phyloP scores from a whole-genome alignment of 352 stramenopile genomes.

The Globisporangium iwayamae region DNA sequence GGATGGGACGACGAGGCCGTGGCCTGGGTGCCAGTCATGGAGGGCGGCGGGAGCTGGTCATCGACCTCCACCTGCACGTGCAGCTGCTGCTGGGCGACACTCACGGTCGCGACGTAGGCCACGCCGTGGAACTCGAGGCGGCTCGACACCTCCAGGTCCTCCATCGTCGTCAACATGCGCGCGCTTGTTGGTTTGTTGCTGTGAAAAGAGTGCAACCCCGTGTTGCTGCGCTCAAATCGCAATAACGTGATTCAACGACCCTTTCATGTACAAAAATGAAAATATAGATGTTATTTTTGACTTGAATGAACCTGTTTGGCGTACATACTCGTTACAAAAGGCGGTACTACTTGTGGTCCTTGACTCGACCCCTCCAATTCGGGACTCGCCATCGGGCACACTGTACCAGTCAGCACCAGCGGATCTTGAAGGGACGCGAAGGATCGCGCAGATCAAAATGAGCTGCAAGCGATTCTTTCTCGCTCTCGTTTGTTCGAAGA shows the following conservation, averaged over 20 bases:
- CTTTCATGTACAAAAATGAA: not conserved
- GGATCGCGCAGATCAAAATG: not conserved
- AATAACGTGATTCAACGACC: not conserved
- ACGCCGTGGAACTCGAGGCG: slow-evolving; percentile 70
- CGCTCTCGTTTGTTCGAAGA: no score
- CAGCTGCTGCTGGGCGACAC: slow-evolving; percentile 54
- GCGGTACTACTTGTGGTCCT: not conserved
- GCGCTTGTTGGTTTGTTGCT: not conserved
- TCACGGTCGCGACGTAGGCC: slow-evolving; percentile 69
- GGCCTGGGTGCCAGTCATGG: not conserved
- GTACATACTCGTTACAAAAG: not conserved
- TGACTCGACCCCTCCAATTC: not conserved
- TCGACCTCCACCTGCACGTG: slow-evolving; percentile 69
- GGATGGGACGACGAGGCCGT: not conserved
- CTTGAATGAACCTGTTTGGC: not conserved
- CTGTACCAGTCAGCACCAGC: not conserved
- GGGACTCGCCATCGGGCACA: not conserved
- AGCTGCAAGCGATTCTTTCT: no score
- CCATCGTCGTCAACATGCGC: not conserved
- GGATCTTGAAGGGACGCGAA: slow-evolving; percentile 4
- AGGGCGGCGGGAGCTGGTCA: slow-evolving; percentile 9
- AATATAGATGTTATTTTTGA: not conserved
- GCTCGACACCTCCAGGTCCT: slow-evolving; percentile 61
- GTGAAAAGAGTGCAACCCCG: no score
- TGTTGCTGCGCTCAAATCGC: not conserved